Evolutionary conservation across 208 protist genomes (phyloP), one percentile per base, ranked within the genome.

Genomic region (Trypanosoma melophagium): DNA sequence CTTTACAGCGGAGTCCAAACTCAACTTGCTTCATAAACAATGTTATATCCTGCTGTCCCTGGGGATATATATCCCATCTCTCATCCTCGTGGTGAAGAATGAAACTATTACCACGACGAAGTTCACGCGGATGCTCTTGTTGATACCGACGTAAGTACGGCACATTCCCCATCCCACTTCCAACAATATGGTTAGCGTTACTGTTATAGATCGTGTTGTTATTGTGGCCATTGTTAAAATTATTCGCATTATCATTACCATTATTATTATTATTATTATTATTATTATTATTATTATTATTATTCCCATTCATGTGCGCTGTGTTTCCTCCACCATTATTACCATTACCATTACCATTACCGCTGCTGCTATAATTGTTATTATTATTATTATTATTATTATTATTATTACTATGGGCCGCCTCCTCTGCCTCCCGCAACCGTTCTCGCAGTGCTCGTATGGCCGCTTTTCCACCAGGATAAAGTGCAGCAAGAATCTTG

Each of bases 1-100:
- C 87, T 66, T 88, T 93, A 8, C 81, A 61, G 3, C 85, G 84
- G 45, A 91, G 61, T 35, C 91, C 91, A 38, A 76, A 82, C 44
- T 95, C 89, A 1, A 96, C 78, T 56, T 95, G 89, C 60, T 85
- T 83, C 86, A 94, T 92, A 59, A 96, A 91, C 5, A 92, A 71
- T 38, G 74, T 79, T 7, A 93, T 75, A 64, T 96, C 87, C 24
- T 76, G 72, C 44, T 69, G 62, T 2, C 55, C 70, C n/a, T 69
- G 61, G 7, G 57, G 25, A 13, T 59, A 67, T 7, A 56, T 49
- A 19, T 69, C 57, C 17, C 60, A 68, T 3, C 21, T 17, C 28
- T 76, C 62, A 14, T 76, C 70, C 35, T 75, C 69, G 0, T 67
- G 40, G 0, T 57, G 35, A 31, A 62, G 13, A 19, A 63, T 24